Evolutionary conservation across 2,329 filamentous ascomycete genomes (phyloP).

Genomic region (Myriosclerotinia curreyana): DNA sequence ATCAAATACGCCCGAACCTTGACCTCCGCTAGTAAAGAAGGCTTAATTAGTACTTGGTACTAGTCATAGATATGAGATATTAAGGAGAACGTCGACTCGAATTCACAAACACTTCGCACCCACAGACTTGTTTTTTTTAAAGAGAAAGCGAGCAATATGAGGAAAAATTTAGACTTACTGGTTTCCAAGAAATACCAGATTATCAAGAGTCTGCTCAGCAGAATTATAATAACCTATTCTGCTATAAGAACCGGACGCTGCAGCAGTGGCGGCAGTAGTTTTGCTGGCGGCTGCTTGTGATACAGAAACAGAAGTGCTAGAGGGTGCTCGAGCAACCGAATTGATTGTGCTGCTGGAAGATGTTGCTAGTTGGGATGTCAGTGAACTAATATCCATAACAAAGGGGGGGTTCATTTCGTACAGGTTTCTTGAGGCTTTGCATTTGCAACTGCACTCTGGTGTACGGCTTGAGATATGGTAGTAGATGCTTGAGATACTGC

Average conservation of each 20-base stretch:
- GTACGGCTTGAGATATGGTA: no score
- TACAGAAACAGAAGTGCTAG: background rate
- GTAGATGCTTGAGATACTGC: background rate
- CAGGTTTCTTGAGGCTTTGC: background rate
- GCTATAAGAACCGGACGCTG: slow-evolving; percentile 39
- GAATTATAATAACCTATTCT: slow-evolving; percentile 50
- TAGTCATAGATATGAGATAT: background rate
- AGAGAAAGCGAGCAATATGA: background rate
- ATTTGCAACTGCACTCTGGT: background rate
- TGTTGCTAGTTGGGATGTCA: background rate
- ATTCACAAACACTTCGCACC: background rate
- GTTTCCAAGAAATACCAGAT: slow-evolving; percentile 58
- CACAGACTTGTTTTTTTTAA: background rate
- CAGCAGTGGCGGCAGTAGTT: slow-evolving; percentile 24
- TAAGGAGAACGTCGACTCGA: background rate
- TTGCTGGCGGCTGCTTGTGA: slow-evolving; percentile 20
- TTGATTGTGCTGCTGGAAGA: background rate
- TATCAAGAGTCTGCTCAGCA: slow-evolving; percentile 44
- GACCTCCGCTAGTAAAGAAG: slow-evolving; percentile 43
- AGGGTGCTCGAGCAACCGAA: background rate
- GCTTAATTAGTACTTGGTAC: background rate
- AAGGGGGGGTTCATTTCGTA: background rate
- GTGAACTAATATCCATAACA: background rate
- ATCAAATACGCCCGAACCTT: slow-evolving; percentile 54
- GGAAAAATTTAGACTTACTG: slow-evolving; percentile 28